phyloP scores from a whole-genome alignment of 2,329 filamentous ascomycete genomes.

The Fusarium albidum region DNA sequence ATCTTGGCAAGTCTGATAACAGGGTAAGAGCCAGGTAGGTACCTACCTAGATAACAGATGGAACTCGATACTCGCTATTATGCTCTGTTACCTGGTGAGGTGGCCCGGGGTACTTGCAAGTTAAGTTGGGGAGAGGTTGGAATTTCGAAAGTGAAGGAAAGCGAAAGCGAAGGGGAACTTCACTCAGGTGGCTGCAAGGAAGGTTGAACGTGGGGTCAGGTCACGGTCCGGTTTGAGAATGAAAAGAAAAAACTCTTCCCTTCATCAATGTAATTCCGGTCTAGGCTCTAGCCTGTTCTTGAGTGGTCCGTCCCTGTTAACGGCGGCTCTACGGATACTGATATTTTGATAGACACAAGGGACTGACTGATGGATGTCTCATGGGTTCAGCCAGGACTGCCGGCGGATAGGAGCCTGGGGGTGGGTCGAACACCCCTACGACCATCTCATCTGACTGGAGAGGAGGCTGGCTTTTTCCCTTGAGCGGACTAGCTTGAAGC shows the following conservation, averaged over 20 bases:
- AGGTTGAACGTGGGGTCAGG: not conserved
- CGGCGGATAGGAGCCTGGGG: slow-evolving; percentile 5
- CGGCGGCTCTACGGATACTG: not conserved
- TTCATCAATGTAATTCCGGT: not conserved
- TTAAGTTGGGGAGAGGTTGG: slow-evolving; percentile 3
- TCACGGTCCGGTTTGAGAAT: not conserved
- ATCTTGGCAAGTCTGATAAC: slow-evolving; percentile 8
- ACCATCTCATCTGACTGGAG: not conserved
- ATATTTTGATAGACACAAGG: slow-evolving; percentile 3
- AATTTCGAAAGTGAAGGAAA: not conserved
- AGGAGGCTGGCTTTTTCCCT: slow-evolving; percentile 26
- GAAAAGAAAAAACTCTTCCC: not conserved
- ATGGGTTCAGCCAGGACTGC: slow-evolving; percentile 18
- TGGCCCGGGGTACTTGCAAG: no score
- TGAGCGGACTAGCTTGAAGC: slow-evolving; percentile 13
- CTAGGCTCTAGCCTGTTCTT: not conserved
- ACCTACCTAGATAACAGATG: not conserved
- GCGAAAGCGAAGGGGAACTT: not conserved
- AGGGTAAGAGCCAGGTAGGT: slow-evolving; percentile 20
- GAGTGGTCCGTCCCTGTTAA: slow-evolving; percentile 1
- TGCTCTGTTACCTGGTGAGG: slow-evolving; percentile 7
- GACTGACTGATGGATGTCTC: slow-evolving; percentile 23
- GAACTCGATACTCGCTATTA: slow-evolving; percentile 11
- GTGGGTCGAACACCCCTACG: not conserved
- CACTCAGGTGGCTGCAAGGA: slow-evolving; percentile 13